Evolutionary conservation across 2,329 filamentous ascomycete genomes (phyloP), one percentile per base, ranked within the genome.

Genomic region (Calonectria naviculata): DNA sequence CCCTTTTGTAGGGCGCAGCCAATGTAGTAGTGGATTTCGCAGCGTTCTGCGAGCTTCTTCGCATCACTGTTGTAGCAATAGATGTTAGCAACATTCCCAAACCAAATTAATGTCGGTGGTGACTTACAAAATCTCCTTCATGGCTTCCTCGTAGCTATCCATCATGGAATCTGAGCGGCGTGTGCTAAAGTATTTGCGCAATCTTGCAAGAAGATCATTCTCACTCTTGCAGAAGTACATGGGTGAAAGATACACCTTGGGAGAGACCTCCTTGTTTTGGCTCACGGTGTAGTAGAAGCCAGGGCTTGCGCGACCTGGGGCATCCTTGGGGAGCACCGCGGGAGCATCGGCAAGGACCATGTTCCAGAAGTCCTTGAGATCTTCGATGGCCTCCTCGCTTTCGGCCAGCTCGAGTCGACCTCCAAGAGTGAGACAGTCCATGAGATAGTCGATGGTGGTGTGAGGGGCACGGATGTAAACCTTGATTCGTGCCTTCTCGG

Each of bases 191-290:
- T 58, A 58, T 8, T 58, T 58, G 52, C 52, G 52, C 21, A 58
- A 12, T 38, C 52, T 58, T 58, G n/a, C 52, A 8, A 58, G 31
- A 17, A 58, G 52, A 19, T 58, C 52, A 15, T 58, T 58, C 15
- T 58, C 52, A 34, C 31, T 58, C 52, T 58, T 58, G 52, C 52
- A 58, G 31, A 58, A 58, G 52, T 58, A 29, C 10, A 58, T 58
- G 31, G 52, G 52, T 5, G 52, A 58, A 17, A 58, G 52, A 34
- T 58, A 58, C 13, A 58, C 52, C 31, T 58, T 58, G 52, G 52
- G 52, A 5, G 52, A 58, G 26, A 58, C 52, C 34, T 58, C 52
- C 31, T 58, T 58, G 52, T 58, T 58, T 21, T 58, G 52, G 52
- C 52, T 58, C 7, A 58, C 34, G 52, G 52, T 58, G 31, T 58